These are phyloP conservation scores for Irpex sp. DNA, from an alignment of 1,284 basidiomycete genomes.

Conservation along the genomic window DNA sequence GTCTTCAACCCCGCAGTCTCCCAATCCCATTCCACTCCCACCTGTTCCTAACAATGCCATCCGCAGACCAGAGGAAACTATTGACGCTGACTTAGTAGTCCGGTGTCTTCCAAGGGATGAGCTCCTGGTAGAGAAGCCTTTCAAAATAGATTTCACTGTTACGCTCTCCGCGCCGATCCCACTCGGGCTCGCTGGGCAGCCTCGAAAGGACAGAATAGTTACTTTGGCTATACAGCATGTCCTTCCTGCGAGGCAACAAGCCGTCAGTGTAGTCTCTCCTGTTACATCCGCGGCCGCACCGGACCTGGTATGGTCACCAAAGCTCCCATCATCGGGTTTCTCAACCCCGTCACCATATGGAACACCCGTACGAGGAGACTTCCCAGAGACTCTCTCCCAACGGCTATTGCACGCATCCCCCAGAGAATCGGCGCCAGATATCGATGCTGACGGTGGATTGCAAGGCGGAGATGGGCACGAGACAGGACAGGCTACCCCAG, in stretches of 20 bases:
- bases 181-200: slow-evolving; percentile 21
- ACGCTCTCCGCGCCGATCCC: slow-evolving; percentile 42
- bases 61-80: slow-evolving; percentile 35
- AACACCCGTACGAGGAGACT: slow-evolving; percentile 34
- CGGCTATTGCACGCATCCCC: slow-evolving; percentile 43
- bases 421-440: slow-evolving; percentile 16
- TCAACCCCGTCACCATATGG: slow-evolving; percentile 44
- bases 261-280: slow-evolving; percentile 15
- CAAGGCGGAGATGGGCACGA: slow-evolving; percentile 24
- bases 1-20: slow-evolving; percentile 45
- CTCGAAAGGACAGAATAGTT: slow-evolving; percentile 37
- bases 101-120: slow-evolving; percentile 42
- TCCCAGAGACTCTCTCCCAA: slow-evolving; percentile 47
- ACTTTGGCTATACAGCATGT: slow-evolving; percentile 64
- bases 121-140: slow-evolving; percentile 52
- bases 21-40: slow-evolving; percentile 25
- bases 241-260: slow-evolving; percentile 33
- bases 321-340: slow-evolving; percentile 40
- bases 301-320: slow-evolving; percentile 39
- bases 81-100: slow-evolving; percentile 60
- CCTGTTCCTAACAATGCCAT: slow-evolving; percentile 10
- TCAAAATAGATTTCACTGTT: slow-evolving; percentile 50
- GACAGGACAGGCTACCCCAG: slow-evolving; percentile 18
- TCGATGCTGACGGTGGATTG: slow-evolving; percentile 25
- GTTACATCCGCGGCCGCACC: slow-evolving; percentile 15